Conservation (phyloP, 306 rosid genomes). For the Herpetospermum pedunculosum region DNA sequence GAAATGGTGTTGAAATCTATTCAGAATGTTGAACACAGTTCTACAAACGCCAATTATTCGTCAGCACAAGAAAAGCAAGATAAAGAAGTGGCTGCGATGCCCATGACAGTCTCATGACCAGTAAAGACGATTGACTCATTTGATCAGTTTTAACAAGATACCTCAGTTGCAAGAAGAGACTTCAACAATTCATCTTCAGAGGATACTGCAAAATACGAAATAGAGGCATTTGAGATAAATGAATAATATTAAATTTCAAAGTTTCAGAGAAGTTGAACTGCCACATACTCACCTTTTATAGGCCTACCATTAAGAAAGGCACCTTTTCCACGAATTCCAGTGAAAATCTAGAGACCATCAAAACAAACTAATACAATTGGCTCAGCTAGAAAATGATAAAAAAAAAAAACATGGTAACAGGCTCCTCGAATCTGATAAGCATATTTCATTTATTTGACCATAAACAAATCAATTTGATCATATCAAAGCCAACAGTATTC, state of each 20-base stretch:
- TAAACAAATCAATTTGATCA: not conserved
- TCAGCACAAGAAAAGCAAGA: not conserved
- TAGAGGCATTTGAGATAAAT: slow-evolving; percentile 10
- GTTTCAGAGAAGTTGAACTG: slow-evolving; percentile 1
- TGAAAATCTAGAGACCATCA: slow-evolving; percentile 50
- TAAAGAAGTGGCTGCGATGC: not conserved
- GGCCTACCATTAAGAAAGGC: slow-evolving; percentile 78
- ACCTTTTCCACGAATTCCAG: slow-evolving; percentile 72
- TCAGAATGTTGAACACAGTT: not conserved
- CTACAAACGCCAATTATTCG: not conserved
- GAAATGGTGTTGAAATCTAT: not conserved
- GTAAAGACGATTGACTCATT: not conserved
- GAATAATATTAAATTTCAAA: slow-evolving; percentile 5
- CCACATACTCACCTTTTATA: slow-evolving; percentile 48
- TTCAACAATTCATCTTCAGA: slow-evolving; percentile 64
- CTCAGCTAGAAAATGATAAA: slow-evolving; percentile 2
- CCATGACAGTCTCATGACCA: not conserved
- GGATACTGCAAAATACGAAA: slow-evolving; percentile 51
- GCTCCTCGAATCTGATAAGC: slow-evolving; percentile 3
- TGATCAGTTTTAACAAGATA: slow-evolving; percentile 22
- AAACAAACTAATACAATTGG: slow-evolving; percentile 16
- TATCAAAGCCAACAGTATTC: not conserved
- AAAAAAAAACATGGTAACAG: slow-evolving; percentile 3
- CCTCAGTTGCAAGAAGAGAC: slow-evolving; percentile 89
- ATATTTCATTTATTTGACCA: not conserved